Evolutionary conservation across 1,284 basidiomycete species (phyloP).

Genomic region (Cryptococcus hybrid): DNA sequence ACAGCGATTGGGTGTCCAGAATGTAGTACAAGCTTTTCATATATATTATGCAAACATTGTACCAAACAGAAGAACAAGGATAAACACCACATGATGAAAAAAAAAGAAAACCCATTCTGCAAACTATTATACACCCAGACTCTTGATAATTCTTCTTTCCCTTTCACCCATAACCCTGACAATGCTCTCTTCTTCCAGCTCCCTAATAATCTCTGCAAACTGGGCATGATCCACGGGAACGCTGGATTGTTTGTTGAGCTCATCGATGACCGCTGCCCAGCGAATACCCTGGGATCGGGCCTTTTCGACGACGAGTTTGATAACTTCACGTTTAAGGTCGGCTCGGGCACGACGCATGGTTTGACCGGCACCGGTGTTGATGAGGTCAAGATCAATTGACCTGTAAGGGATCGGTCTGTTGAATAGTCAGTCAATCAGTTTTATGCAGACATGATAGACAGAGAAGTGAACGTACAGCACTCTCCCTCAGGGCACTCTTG

Average conservation of each 20-base stretch:
- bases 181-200: constrained; percentile 73
- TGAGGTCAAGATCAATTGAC: constrained; percentile 89
- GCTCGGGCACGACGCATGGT: constrained; percentile 78
- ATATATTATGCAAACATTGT: too few relatives aligned
- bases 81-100: too few relatives aligned
- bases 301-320: constrained; percentile 63
- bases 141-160: constrained; percentile 74
- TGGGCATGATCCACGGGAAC: constrained; percentile 72
- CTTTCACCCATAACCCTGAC: constrained; percentile 82
- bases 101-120: too few relatives aligned
- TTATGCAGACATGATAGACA: neutral
- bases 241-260: constrained; percentile 73
- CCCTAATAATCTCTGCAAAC: constrained; percentile 76
- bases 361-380: constrained; percentile 88
- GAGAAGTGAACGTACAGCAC: constrained; percentile 54
- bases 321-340: constrained; percentile 73
- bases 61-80: too few relatives aligned
- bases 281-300: constrained; percentile 62
- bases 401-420: constrained; percentile 85
- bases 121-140: constrained; percentile 40
- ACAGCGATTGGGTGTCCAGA: too few relatives aligned
- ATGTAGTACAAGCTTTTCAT: too few relatives aligned
- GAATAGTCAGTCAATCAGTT: neutral
- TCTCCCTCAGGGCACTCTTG: constrained; percentile 90
- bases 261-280: constrained; percentile 74